phyloP scores from a whole-genome alignment of 2,329 filamentous ascomycete genomes.

The Conoideocrella luteorostrata region DNA sequence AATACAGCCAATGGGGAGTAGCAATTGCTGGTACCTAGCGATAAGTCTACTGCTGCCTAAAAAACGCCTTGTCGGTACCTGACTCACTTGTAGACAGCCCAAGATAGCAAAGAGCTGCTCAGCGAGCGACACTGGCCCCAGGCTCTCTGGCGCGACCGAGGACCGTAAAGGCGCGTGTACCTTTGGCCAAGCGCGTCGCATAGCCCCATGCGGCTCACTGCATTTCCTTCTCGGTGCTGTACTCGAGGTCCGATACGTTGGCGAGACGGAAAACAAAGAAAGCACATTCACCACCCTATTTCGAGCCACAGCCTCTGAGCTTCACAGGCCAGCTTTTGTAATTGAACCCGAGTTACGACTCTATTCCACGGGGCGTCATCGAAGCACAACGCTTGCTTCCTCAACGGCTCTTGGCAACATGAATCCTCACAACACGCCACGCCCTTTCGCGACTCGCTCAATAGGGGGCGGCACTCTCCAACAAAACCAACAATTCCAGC shows the following conservation, averaged over 20 bases:
- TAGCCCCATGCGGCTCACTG: not conserved
- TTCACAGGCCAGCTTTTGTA: not conserved
- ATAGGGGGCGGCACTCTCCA: slow-evolving; percentile 24
- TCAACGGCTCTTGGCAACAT: slow-evolving; percentile 14
- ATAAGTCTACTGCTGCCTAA: slow-evolving; percentile 25
- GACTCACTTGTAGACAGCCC: slow-evolving; percentile 15
- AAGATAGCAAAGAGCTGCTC: no score
- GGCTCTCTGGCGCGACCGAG: slow-evolving; percentile 1
- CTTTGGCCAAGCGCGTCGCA: slow-evolving; percentile 17
- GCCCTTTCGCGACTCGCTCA: slow-evolving; percentile 29
- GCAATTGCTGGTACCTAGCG: slow-evolving; percentile 13
- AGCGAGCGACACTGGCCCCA: no score
- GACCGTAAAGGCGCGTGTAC: not conserved
- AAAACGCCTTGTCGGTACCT: slow-evolving; percentile 19
- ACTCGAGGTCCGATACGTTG: not conserved
- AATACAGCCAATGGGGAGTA: slow-evolving; percentile 22
- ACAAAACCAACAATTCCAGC: slow-evolving; percentile 24
- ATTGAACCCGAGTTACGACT: not conserved
- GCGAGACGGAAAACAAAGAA: not conserved
- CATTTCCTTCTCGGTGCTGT: not conserved
- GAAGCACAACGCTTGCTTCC: no score
- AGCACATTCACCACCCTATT: not conserved
- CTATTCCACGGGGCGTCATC: no score
- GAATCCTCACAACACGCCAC: slow-evolving; percentile 33
- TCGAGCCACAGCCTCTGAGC: not conserved